Evolutionary conservation across 1,139 yeast genomes (phyloP).

Genomic region (Saccharomyces hybrid): DNA sequence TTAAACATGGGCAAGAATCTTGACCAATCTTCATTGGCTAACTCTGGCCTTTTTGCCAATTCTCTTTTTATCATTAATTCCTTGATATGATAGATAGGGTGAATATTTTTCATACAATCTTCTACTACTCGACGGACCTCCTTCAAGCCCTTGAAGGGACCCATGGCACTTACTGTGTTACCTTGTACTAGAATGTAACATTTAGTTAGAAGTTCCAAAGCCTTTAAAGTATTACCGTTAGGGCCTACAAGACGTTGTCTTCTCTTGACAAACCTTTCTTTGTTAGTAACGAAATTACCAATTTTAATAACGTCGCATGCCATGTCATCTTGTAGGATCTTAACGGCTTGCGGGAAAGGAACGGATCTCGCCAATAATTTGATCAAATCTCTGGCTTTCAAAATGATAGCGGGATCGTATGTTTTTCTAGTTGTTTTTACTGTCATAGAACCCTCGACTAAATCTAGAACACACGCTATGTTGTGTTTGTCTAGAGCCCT

Average conservation of each 20-base stretch:
- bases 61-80: constrained; percentile 97
- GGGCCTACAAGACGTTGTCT: constrained; percentile 97
- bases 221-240: constrained; percentile 92
- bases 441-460: constrained; percentile 96
- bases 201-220: constrained; percentile 83
- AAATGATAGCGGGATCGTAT: constrained; percentile 86
- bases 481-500: constrained; percentile 65
- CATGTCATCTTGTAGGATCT: constrained; percentile 80
- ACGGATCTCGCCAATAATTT: constrained; percentile 92
- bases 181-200: constrained; percentile 97
- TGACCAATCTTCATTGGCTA: constrained; percentile 95
- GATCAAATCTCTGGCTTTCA: constrained; percentile 91
- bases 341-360: constrained; percentile 94
- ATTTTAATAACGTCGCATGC: constrained; percentile 97
- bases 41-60: constrained; percentile 86
- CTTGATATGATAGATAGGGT: constrained; percentile 94
- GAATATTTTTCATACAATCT: constrained; percentile 94
- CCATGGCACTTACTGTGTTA: constrained; percentile 96
- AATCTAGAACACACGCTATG: constrained; percentile 72
- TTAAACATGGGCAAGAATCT: constrained; percentile 95
- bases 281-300: constrained; percentile 80
- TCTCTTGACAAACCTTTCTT: constrained; percentile 90
- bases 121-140: constrained; percentile 91
- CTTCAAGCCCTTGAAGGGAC: constrained; percentile 88
- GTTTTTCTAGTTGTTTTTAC: constrained; percentile 94